A percentile compares a stretch with the other conserved stretches of the same genome.
Conservation (phyloP, 352 stramenopile genomes). For the Phytophthora citrophthora region DNA sequence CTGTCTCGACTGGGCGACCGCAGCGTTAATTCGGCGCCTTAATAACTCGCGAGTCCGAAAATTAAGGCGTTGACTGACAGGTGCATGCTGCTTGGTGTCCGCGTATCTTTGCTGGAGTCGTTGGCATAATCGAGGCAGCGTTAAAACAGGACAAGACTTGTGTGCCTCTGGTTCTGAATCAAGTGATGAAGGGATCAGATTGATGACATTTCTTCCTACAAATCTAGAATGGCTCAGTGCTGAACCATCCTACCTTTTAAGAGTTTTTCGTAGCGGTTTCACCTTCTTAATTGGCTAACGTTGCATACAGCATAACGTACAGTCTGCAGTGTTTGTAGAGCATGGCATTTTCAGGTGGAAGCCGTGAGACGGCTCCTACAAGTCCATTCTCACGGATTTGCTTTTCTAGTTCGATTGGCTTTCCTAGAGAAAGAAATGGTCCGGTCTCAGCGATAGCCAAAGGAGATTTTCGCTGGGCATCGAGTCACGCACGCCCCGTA, state of each 20-base stretch:
- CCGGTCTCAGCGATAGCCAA: neutral
- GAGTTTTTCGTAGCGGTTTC: no score
- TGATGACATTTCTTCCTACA: neutral
- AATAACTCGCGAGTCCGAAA: slow-evolving; percentile 1
- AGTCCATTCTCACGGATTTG: slow-evolving; percentile 1
- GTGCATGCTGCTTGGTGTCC: slow-evolving; percentile 12
- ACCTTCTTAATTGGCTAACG: neutral
- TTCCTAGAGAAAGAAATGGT: neutral
- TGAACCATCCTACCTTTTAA: no score
- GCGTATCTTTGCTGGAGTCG: slow-evolving; percentile 15
- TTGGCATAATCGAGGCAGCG: neutral
- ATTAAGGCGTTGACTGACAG: neutral
- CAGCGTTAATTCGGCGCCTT: slow-evolving; percentile 11
- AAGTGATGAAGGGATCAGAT: neutral
- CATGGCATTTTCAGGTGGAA: neutral
- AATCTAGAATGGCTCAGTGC: neutral
- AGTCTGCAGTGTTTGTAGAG: neutral
- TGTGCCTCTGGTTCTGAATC: neutral
- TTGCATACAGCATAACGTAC: neutral
- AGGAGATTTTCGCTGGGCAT: slow-evolving; percentile 1
- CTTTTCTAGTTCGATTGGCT: neutral
- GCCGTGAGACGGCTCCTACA: slow-evolving; percentile 15
- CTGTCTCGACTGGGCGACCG: slow-evolving; percentile 5
- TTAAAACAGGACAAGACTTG: neutral
- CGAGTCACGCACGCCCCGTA: slow-evolving; percentile 13